Conservation (phyloP, 768 basidiomycete genomes). For the Boletus rubropictus region DNA sequence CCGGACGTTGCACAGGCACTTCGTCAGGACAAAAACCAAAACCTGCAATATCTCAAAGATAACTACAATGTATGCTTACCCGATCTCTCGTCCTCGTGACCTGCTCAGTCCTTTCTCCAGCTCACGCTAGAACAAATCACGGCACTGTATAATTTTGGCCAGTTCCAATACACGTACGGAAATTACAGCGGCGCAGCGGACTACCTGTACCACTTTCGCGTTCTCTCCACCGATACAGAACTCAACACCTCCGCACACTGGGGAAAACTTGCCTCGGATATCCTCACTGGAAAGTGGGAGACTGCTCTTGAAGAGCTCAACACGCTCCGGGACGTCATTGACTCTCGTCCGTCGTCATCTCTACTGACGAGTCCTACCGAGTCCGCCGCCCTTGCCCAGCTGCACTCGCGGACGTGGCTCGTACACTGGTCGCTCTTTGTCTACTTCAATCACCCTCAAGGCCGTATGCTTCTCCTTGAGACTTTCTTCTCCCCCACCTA, state of each 20-base stretch:
- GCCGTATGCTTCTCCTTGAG: constrained; percentile 87
- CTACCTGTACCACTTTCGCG: constrained; percentile 97
- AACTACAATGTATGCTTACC: constrained; percentile 68
- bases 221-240: constrained; percentile 88
- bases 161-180: constrained; percentile 98
- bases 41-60: constrained; percentile 88
- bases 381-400: constrained; percentile 74
- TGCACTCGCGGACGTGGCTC: constrained; percentile 94
- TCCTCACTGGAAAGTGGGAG: constrained; percentile 92
- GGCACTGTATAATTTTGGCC: constrained; percentile 94
- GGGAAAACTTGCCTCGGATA: constrained; percentile 97
- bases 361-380: constrained; percentile 42
- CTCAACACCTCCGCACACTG: constrained; percentile 96
- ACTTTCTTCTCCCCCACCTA: constrained; percentile 95
- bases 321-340: constrained; percentile 88
- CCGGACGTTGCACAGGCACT: constrained; percentile 93
- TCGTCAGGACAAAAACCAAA: constrained; percentile 96
- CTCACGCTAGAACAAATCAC: constrained; percentile 93
- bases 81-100: not conserved
- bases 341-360: constrained; percentile 60
- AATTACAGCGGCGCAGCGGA: constrained; percentile 96
- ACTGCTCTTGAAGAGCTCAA: constrained; percentile 93
- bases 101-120: constrained; percentile 36
- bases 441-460: constrained; percentile 94
- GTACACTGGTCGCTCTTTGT: constrained; percentile 98